Evolutionary conservation across 352 stramenopile species (phyloP), one percentile per base, ranked within the genome.

Genomic region (Phytopythium litorale): DNA sequence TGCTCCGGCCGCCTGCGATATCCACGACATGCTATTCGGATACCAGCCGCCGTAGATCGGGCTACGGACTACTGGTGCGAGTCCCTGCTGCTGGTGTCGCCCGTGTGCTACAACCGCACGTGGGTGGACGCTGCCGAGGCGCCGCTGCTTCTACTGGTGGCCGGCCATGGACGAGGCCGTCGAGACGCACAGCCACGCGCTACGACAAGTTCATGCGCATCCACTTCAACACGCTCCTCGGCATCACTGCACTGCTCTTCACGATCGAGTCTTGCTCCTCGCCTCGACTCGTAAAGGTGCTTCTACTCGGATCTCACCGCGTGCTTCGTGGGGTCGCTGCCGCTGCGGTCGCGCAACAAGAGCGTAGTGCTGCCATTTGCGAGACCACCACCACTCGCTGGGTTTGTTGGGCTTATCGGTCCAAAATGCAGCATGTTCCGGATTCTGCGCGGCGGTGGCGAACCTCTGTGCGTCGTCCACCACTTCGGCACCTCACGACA

Each of bases 191-290:
- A 84, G 94, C 56, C 82, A 81, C 40, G 68, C 75, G 87, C 23
- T 96, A 91, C 62, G 88, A 93, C 74, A 91, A 91, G 53, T 95
- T 93, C 48, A 57, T 96, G 9, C 74, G 87, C 40, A 96, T 96
- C 84, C 84, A 96, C 49, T 96, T 96, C 63, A 84, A 96, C 63
- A 96, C 87, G 11, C 70, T 81, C 1, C 76, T 96, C 38, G 87
- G 87, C 8, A 96, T 96, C 84, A 30, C 28, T 30, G 28, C 4
- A 30, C 4, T 30, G 28, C 28, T 30, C 2, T 30, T 30, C 28
- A 30, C 28, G 28, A 30, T 30, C 28, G 28, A 4, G 28, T 4
- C 28, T 30, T 30, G 28, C 4, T 30, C 28, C 28, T 30, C 28
- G 28, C 28, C n/a, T n/a, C n/a, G n/a, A n/a, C n/a, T n/a, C n/a